Percentiles rank a stretch among this genome's conserved stretches.
phyloP scores from a whole-genome alignment of 352 stramenopile genomes.

The Globisporangium paddicum region DNA sequence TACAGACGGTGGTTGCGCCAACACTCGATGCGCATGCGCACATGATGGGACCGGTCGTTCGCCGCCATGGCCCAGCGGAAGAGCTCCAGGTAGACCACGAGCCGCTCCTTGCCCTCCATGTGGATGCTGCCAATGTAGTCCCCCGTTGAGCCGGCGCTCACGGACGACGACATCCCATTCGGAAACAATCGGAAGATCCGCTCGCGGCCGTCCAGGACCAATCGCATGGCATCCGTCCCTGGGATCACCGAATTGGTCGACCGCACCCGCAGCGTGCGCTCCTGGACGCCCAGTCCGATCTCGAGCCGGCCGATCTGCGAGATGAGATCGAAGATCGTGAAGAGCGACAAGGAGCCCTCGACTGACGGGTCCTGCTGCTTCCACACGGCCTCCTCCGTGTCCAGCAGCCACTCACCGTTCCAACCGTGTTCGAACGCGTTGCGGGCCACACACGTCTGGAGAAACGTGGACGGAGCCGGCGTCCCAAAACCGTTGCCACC shows the following conservation, averaged over 20 bases:
- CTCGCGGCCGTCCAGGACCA: constrained; percentile 58
- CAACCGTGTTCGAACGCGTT: constrained; percentile 37
- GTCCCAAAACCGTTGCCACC: neutral
- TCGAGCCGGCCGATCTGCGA: constrained; percentile 41
- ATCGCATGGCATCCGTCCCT: constrained; percentile 26
- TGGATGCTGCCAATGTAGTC: constrained; percentile 63
- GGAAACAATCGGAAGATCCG: constrained; percentile 53
- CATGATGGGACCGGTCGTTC: constrained; percentile 28
- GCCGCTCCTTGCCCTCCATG: constrained; percentile 30
- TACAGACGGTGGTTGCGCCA: constrained; percentile 32
- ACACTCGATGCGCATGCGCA: constrained; percentile 40
- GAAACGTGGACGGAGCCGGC: neutral
- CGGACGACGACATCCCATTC: constrained; percentile 41
- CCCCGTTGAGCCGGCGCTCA: constrained; percentile 22
- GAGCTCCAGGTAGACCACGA: constrained; percentile 47
- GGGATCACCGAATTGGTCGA: constrained; percentile 26
- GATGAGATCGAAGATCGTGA: constrained; percentile 40
- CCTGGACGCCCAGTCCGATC: constrained; percentile 32
- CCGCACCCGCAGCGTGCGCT: constrained; percentile 30
- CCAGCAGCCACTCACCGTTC: constrained; percentile 50
- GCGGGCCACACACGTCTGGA: constrained; percentile 10
- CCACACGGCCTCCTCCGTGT: constrained; percentile 41
- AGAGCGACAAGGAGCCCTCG: constrained; percentile 28
- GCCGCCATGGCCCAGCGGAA: constrained; percentile 37
- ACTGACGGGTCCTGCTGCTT: constrained; percentile 15